These are phyloP conservation scores for Colletotrichum sp. DNA, from an alignment of 2,329 filamentous ascomycete species.

Conservation along the genomic window DNA sequence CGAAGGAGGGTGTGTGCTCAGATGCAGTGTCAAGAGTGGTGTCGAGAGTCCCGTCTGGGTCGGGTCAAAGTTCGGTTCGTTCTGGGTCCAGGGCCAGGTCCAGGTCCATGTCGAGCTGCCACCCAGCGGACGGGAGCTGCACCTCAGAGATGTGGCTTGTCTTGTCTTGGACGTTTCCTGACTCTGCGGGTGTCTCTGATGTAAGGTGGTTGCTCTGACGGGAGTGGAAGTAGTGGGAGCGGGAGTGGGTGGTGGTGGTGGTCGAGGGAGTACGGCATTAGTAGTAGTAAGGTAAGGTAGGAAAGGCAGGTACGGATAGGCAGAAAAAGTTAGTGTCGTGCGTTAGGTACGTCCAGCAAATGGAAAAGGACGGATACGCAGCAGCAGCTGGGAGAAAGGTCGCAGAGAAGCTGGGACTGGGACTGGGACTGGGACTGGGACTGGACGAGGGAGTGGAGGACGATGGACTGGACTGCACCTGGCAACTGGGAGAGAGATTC, in stretches of 20 bases:
- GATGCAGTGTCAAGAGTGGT: neutral
- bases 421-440: neutral
- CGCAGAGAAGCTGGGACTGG: neutral
- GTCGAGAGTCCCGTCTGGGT: neutral
- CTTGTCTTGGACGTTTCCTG: neutral
- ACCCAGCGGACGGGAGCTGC: constrained; percentile 1
- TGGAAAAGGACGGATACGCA: neutral
- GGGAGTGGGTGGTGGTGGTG: neutral
- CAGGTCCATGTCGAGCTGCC: constrained; percentile 18
- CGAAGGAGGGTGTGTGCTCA: neutral
- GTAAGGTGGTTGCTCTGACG: neutral
- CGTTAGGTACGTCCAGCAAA: neutral
- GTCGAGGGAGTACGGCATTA: neutral
- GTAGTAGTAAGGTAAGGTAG: neutral
- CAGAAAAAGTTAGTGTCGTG: constrained; percentile 1
- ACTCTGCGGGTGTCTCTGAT: neutral
- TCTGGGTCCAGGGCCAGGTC: constrained; percentile 9
- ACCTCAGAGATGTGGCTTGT: constrained; percentile 7
- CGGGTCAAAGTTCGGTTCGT: constrained; percentile 7
- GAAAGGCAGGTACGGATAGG: neutral
- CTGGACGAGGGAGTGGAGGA: neutral
- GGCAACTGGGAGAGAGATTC: neutral
- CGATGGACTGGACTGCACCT: neutral
- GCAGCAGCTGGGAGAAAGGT: neutral
- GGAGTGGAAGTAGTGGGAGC: neutral